These are phyloP conservation scores for Trypanosoma caninum DNA, from an alignment of 208 protist genomes.

Conservation along the genomic window DNA sequence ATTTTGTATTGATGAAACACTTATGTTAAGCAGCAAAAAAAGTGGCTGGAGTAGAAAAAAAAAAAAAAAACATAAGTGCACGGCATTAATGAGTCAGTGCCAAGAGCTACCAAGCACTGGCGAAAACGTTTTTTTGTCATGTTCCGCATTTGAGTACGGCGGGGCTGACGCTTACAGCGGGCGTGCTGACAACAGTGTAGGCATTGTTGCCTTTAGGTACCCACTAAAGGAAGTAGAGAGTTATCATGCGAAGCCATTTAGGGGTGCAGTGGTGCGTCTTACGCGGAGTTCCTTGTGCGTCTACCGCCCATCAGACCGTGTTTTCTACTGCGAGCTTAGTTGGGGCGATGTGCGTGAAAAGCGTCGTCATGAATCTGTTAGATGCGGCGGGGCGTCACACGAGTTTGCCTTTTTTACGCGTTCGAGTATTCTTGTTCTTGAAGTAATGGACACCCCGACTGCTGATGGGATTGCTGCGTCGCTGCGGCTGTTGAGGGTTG, in stretches of 20 bases:
- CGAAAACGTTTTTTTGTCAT: conserved; percentile 1
- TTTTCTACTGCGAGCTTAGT: conserved; percentile 6
- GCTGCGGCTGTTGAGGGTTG: neutral
- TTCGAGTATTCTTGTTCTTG: conserved; percentile 2
- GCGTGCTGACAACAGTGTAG: neutral
- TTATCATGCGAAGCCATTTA: conserved; percentile 8
- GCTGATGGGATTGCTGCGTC: conserved; percentile 1
- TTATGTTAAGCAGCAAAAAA: neutral
- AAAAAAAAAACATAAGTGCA: neutral
- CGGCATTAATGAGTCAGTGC: neutral
- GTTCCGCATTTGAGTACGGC: conserved; percentile 17
- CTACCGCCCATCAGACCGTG: conserved; percentile 8
- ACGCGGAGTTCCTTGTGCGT: conserved; percentile 1
- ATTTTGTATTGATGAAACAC: neutral
- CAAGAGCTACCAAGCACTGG: neutral
- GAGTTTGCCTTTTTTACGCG: conserved; percentile 6
- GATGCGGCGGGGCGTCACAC: neutral
- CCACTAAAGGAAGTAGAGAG: neutral
- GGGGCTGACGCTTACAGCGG: neutral
- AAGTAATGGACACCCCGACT: neutral
- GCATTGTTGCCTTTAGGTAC: conserved; percentile 10
- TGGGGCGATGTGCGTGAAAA: conserved; percentile 14
- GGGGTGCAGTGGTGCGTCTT: conserved; percentile 5
- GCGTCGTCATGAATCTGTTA: neutral
- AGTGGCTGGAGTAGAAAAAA: neutral